Evolutionary conservation across 2,329 filamentous ascomycete species (phyloP).

Genomic region (Neopestalotiopsis clavispora): DNA sequence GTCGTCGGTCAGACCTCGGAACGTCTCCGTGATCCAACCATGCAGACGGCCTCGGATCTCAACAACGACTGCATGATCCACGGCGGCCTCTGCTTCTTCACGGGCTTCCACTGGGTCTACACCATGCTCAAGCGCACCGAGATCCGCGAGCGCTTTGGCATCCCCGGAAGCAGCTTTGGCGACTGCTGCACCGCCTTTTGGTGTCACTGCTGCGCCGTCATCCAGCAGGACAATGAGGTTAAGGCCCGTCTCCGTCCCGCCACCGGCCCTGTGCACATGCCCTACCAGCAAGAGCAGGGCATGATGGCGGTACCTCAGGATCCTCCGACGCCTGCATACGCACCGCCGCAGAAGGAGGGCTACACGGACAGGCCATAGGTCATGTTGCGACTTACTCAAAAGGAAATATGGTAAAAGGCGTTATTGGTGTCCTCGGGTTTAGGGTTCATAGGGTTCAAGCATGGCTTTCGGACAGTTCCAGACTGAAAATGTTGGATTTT

Average conservation of each 20-base stretch:
- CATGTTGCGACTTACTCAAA: neutral
- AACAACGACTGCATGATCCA: conserved; percentile 37
- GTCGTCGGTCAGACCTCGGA: conserved; percentile 38
- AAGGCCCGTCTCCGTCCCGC: conserved; percentile 31
- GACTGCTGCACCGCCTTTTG: conserved; percentile 42
- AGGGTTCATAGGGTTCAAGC: neutral
- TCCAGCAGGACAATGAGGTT: conserved; percentile 65
- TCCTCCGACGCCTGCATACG: neutral
- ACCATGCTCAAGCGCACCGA: conserved; percentile 47
- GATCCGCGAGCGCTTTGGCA: conserved; percentile 48
- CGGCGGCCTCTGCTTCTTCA: conserved; percentile 29
- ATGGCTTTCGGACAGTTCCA: no score
- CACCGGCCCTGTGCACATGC: conserved; percentile 35
- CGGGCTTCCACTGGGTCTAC: conserved; percentile 39
- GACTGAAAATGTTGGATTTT: no score
- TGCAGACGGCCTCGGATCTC: conserved; percentile 32
- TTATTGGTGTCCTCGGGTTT: neutral
- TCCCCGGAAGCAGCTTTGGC: conserved; percentile 44
- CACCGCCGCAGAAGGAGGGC: conserved; percentile 10
- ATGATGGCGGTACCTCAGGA: conserved; percentile 44
- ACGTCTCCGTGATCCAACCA: conserved; percentile 34
- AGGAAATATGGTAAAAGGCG: neutral
- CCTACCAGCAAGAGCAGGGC: conserved; percentile 42
- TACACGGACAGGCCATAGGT: neutral
- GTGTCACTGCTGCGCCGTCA: conserved; percentile 57